Evolutionary conservation across 179 eudicot species (phyloP).

Genomic region (Pouteria campechiana): DNA sequence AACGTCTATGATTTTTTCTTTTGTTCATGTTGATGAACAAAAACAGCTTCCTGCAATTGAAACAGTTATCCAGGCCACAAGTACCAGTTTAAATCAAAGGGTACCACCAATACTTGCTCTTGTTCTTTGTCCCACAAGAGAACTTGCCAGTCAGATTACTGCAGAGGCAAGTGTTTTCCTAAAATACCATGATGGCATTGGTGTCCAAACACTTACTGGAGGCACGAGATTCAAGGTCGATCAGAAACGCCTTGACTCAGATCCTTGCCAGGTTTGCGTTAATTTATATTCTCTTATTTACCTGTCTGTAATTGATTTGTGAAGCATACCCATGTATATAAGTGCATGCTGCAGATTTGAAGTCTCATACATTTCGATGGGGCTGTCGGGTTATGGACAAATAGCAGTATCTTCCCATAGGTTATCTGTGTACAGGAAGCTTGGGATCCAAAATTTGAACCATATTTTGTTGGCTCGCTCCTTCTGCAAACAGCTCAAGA

Average conservation of each 20-base stretch:
- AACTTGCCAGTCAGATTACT: constrained; percentile 91
- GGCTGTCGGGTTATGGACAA: too few species aligned
- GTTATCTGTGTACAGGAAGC: too few species aligned
- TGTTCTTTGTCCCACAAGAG: constrained; percentile 90
- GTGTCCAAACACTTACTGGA: constrained; percentile 75
- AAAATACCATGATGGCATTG: constrained; percentile 76
- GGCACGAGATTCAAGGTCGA: constrained; percentile 90
- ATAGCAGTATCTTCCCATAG: too few species aligned
- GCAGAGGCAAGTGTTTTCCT: constrained; percentile 83
- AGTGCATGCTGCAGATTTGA: too few species aligned
- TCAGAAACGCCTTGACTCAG: constrained; percentile 66
- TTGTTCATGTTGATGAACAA: constrained; percentile 26
- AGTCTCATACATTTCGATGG: too few species aligned
- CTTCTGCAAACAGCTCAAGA: too few species aligned
- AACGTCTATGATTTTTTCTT: not conserved
- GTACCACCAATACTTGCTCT: constrained; percentile 66
- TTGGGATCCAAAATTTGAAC: too few species aligned
- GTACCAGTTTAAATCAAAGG: constrained; percentile 23
- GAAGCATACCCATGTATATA: too few species aligned
- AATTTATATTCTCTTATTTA: too few species aligned
- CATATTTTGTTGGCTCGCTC: too few species aligned
- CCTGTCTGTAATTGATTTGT: too few species aligned
- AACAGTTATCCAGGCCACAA: constrained; percentile 76
- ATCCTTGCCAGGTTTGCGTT: constrained; percentile 65
- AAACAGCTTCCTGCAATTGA: constrained; percentile 98